Conservation (phyloP, 495 filamentous ascomycete genomes). For the Aspergillus taichungensis region DNA sequence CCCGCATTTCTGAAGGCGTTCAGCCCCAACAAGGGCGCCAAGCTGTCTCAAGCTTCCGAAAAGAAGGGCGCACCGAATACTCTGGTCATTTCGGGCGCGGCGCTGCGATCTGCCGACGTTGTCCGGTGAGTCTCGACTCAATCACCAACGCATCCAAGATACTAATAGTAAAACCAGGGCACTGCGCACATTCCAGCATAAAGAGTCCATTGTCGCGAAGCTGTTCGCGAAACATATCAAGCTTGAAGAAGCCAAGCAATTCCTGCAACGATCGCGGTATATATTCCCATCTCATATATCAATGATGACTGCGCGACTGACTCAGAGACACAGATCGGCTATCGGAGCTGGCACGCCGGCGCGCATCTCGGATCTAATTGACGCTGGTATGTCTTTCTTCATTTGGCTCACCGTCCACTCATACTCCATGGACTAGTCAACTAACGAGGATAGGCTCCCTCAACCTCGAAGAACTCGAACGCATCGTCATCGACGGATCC, state of each 20-base stretch:
- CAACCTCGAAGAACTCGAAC: conserved; percentile 56
- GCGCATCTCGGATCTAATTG: conserved; percentile 70
- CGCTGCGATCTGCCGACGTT: conserved; percentile 70
- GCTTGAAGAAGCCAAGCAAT: conserved; percentile 72
- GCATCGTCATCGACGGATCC: conserved; percentile 81
- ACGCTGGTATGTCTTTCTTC: conserved; percentile 49
- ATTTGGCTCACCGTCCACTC: background rate
- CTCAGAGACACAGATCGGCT: conserved; percentile 44
- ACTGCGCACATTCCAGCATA: conserved; percentile 67
- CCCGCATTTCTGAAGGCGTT: conserved; percentile 68
- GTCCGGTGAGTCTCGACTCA: conserved; percentile 43
- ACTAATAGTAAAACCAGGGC: conserved; percentile 37
- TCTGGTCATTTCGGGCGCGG: conserved; percentile 69
- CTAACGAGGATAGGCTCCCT: conserved; percentile 49
- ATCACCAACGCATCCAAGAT: background rate
- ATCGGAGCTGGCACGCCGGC: conserved; percentile 86
- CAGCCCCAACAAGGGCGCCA: conserved; percentile 35
- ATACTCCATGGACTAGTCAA: background rate
- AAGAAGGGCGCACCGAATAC: conserved; percentile 78
- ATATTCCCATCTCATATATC: background rate
- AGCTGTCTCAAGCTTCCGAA: conserved; percentile 54
- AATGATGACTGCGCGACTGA: conserved; percentile 8
- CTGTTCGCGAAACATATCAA: conserved; percentile 99
- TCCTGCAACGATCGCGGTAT: conserved; percentile 54
- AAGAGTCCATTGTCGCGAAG: conserved; percentile 71